These are phyloP conservation scores for Cyclaneusma minus DNA, from an alignment of 2,329 filamentous ascomycete species.

Conservation along the genomic window DNA sequence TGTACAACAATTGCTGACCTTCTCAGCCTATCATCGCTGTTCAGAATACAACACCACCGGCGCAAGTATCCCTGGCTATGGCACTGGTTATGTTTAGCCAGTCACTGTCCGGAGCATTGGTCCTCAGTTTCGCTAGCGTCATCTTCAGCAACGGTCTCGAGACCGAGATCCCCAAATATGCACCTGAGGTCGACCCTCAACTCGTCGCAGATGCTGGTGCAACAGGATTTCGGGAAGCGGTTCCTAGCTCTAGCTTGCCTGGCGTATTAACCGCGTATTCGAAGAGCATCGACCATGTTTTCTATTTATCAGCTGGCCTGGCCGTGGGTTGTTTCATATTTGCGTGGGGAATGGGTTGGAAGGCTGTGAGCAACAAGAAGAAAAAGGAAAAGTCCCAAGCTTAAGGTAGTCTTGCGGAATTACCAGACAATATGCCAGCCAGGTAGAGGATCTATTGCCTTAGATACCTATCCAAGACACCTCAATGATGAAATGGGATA, in stretches of 20 bases:
- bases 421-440: no score
- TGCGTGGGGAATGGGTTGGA: constrained; percentile 26
- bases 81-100: constrained; percentile 17
- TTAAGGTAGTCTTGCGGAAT: no score
- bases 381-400: no score
- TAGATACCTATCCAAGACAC: no score
- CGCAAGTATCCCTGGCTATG: constrained; percentile 14
- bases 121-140: constrained; percentile 11
- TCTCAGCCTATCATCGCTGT: constrained; percentile 13
- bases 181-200: constrained; percentile 14
- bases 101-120: constrained; percentile 12
- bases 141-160: constrained; percentile 16
- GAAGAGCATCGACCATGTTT: constrained; percentile 20
- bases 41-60: constrained; percentile 12
- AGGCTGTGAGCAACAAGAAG: constrained; percentile 22
- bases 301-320: constrained; percentile 22
- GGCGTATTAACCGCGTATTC: constrained; percentile 23
- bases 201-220: constrained; percentile 23
- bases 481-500: no score
- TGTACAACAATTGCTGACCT: no score
- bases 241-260: constrained; percentile 15
- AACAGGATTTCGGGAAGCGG: constrained; percentile 19
- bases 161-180: constrained; percentile 14
- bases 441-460: no score
- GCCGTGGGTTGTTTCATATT: constrained; percentile 17